Evolutionary conservation across 2,329 filamentous ascomycete genomes (phyloP).

Genomic region (Aphanocladium album): DNA sequence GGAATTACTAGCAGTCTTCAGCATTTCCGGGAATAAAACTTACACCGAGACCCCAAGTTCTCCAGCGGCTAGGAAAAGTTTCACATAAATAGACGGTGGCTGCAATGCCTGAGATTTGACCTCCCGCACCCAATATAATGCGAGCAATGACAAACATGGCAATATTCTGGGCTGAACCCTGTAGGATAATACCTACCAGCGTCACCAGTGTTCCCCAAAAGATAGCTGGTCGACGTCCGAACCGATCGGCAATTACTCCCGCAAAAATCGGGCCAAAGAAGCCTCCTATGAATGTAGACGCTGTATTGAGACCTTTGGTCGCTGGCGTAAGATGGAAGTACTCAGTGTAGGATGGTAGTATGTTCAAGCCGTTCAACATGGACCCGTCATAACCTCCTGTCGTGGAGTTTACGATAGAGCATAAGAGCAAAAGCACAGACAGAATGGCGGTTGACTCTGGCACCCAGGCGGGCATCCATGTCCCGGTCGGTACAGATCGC

Average conservation of each 20-base stretch:
- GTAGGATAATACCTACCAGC: conserved; percentile 40
- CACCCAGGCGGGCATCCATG: conserved; percentile 43
- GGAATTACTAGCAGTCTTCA: neutral
- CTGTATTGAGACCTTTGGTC: conserved; percentile 50
- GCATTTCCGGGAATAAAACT: neutral
- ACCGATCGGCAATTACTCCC: conserved; percentile 35
- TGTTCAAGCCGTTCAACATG: conserved; percentile 53
- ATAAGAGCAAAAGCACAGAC: conserved; percentile 36
- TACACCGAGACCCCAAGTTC: conserved; percentile 20
- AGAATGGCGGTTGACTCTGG: conserved; percentile 36
- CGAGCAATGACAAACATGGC: conserved; percentile 46
- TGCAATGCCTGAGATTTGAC: conserved; percentile 36
- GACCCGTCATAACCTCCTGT: conserved; percentile 40
- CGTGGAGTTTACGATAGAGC: conserved; percentile 38
- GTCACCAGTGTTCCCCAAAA: conserved; percentile 40
- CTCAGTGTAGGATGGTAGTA: conserved; percentile 49
- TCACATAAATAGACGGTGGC: conserved; percentile 45
- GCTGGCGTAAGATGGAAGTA: conserved; percentile 51
- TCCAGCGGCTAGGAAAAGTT: conserved; percentile 33
- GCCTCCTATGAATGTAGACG: conserved; percentile 49
- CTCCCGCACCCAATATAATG: conserved; percentile 44
- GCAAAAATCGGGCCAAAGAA: conserved; percentile 38
- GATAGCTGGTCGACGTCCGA: conserved; percentile 39
- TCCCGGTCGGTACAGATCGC: conserved; percentile 29
- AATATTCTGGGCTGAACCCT: conserved; percentile 44